These are phyloP conservation scores for Exophiala sp. DNA, from an alignment of 2,329 filamentous ascomycete species.

Conservation along the genomic window DNA sequence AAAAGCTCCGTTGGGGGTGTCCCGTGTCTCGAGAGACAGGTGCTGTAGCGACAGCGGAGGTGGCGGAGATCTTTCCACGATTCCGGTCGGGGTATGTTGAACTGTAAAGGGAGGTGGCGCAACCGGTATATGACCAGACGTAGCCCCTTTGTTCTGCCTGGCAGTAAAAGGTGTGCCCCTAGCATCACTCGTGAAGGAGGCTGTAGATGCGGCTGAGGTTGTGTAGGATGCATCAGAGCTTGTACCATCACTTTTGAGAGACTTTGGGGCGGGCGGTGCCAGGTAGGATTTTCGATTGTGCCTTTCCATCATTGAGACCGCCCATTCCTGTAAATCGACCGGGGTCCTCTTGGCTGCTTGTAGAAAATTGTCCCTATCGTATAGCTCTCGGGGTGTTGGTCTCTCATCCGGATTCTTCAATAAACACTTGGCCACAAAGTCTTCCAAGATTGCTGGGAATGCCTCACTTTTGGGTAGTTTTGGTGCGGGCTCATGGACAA, in stretches of 20 bases:
- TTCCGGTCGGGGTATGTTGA: conserved; percentile 26
- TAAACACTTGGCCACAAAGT: conserved; percentile 95
- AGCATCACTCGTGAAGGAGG: conserved; percentile 37
- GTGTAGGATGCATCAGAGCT: conserved; percentile 30
- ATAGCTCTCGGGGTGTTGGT: conserved; percentile 88
- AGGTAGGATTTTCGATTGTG: conserved; percentile 95
- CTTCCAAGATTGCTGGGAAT: conserved; percentile 88
- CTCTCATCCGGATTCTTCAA: conserved; percentile 82
- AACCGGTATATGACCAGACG: conserved; percentile 67
- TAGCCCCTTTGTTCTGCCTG: conserved; percentile 51
- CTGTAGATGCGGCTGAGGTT: conserved; percentile 25
- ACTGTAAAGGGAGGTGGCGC: conserved; percentile 35
- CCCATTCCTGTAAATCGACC: conserved; percentile 90
- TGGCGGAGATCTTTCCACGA: conserved; percentile 32
- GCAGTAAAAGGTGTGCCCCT: conserved; percentile 26
- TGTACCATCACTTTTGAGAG: conserved; percentile 56
- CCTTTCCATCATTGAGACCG: conserved; percentile 84
- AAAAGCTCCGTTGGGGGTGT: conserved; percentile 32
- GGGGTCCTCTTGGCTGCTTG: conserved; percentile 95
- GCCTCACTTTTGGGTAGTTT: conserved; percentile 94
- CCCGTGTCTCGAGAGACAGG: conserved; percentile 39
- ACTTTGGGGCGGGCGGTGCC: conserved; percentile 71
- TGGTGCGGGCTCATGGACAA: conserved; percentile 91
- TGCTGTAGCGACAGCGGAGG: conserved; percentile 41
- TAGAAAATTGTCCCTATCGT: conserved; percentile 87